Percentiles rank a stretch among this genome's conserved stretches.
phyloP scores from a whole-genome alignment of 2,329 filamentous ascomycete genomes.

The Aspergillus latus region DNA sequence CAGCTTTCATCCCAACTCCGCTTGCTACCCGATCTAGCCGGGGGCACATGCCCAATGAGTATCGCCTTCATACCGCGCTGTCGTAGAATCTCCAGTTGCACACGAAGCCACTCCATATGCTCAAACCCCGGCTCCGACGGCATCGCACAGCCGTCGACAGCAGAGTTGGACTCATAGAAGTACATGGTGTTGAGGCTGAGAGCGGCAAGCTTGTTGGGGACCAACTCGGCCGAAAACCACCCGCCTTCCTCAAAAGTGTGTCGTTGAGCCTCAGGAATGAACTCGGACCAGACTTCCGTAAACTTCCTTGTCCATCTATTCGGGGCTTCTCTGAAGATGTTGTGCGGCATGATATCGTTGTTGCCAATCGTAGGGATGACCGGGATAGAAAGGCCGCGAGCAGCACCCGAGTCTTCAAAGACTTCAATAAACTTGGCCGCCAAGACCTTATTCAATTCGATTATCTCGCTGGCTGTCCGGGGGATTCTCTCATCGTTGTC shows the following conservation, averaged over 20 bases:
- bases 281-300: slow-evolving; percentile 73
- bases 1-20: slow-evolving; percentile 93
- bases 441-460: slow-evolving; percentile 72
- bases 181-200: slow-evolving; percentile 96
- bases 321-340: slow-evolving; percentile 82
- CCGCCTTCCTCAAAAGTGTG: slow-evolving; percentile 90
- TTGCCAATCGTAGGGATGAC: slow-evolving; percentile 91
- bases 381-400: slow-evolving; percentile 66
- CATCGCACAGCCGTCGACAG: slow-evolving; percentile 82
- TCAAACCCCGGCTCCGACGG: slow-evolving; percentile 84
- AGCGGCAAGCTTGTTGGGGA: slow-evolving; percentile 79
- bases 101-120: slow-evolving; percentile 92
- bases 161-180: slow-evolving; percentile 90
- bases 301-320: slow-evolving; percentile 83
- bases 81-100: slow-evolving; percentile 82
- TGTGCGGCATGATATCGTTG: slow-evolving; percentile 96
- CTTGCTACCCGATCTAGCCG: slow-evolving; percentile 81
- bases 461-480: slow-evolving; percentile 72
- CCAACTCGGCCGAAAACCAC: slow-evolving; percentile 92
- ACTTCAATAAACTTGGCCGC: slow-evolving; percentile 73
- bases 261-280: slow-evolving; percentile 88
- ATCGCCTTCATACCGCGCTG: slow-evolving; percentile 89
- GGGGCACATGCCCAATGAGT: slow-evolving; percentile 89
- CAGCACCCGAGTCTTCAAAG: slow-evolving; percentile 61
- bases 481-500: slow-evolving; percentile 82